These are phyloP conservation scores for Petrea volubilis DNA, from an alignment of 257 asterid genomes.

Conservation along the genomic window DNA sequence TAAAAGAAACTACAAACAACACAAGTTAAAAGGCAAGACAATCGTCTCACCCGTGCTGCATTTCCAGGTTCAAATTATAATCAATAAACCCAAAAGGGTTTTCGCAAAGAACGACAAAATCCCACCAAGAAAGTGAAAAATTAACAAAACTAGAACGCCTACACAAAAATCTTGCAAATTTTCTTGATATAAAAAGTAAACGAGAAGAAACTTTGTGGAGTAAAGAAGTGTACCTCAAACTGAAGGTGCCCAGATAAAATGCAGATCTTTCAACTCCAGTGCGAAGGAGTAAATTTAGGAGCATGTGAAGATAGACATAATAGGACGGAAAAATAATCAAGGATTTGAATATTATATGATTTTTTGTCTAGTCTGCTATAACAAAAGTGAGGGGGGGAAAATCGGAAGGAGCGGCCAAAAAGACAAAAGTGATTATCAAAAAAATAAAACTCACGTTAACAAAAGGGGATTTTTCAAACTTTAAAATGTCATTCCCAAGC, in stretches of 20 bases:
- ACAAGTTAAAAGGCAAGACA: constrained; percentile 2
- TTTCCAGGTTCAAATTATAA: constrained; percentile 13
- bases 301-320: constrained; percentile 19
- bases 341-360: constrained; percentile 19
- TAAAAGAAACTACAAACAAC: not conserved
- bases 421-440: constrained; percentile 15
- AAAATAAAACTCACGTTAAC: constrained; percentile 14
- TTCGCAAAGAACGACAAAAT: not conserved
- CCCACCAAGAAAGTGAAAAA: not conserved
- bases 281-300: constrained; percentile 1
- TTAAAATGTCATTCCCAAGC: constrained; percentile 32
- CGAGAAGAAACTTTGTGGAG: not conserved
- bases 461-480: constrained; percentile 36
- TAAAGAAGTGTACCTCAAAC: constrained; percentile 28
- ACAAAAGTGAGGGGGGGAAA: constrained; percentile 3
- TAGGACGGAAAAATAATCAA: not conserved
- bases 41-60: constrained; percentile 3
- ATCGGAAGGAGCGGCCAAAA: constrained; percentile 27
- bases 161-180: not conserved
- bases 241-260: constrained; percentile 15
- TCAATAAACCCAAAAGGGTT: constrained; percentile 25
- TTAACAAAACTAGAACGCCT: not conserved
- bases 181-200: not conserved
- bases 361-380: constrained; percentile 18
- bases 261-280: constrained; percentile 34